These are phyloP conservation scores for Plicaturopsis crispa DNA, from an alignment of 768 basidiomycete genomes.

Conservation along the genomic window DNA sequence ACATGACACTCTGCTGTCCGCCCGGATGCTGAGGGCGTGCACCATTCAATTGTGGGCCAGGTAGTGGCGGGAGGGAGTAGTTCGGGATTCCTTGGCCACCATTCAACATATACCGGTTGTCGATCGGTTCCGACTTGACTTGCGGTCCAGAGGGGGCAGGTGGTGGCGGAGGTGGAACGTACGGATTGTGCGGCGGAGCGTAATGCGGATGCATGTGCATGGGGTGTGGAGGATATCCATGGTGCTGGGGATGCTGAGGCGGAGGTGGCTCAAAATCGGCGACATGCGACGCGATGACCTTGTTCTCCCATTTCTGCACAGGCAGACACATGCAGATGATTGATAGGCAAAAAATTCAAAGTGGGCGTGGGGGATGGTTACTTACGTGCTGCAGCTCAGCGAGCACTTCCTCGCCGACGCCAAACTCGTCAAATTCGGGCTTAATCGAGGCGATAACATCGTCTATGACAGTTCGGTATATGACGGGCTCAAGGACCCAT, in stretches of 20 bases:
- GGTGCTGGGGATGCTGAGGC: constrained; percentile 38
- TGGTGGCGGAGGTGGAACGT: constrained; percentile 33
- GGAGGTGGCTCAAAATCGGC: constrained; percentile 78
- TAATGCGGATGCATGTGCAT: constrained; percentile 56
- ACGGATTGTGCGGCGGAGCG: constrained; percentile 41
- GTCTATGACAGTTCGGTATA: constrained; percentile 94
- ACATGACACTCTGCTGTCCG: constrained; percentile 51
- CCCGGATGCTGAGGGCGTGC: constrained; percentile 42
- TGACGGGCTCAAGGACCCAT: constrained; percentile 64
- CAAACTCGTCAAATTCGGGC: constrained; percentile 94
- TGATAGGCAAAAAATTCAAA: constrained; percentile 10
- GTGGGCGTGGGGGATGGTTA: constrained; percentile 16
- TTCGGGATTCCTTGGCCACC: constrained; percentile 30
- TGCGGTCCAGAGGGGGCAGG: constrained; percentile 28
- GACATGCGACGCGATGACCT: constrained; percentile 89
- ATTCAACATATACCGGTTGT: constrained; percentile 57
- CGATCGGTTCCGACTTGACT: constrained; percentile 71
- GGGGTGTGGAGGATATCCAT: constrained; percentile 51
- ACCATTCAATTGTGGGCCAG: constrained; percentile 58
- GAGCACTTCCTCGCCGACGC: constrained; percentile 86
- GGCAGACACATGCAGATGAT: constrained; percentile 8
- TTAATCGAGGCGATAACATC: constrained; percentile 86
- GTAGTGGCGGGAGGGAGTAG: constrained; percentile 53
- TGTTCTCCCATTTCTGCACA: constrained; percentile 90
- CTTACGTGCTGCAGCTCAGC: constrained; percentile 84